These are phyloP conservation scores for Pichia sp. DNA, from an alignment of 1,139 yeast species.

Conservation along the genomic window DNA sequence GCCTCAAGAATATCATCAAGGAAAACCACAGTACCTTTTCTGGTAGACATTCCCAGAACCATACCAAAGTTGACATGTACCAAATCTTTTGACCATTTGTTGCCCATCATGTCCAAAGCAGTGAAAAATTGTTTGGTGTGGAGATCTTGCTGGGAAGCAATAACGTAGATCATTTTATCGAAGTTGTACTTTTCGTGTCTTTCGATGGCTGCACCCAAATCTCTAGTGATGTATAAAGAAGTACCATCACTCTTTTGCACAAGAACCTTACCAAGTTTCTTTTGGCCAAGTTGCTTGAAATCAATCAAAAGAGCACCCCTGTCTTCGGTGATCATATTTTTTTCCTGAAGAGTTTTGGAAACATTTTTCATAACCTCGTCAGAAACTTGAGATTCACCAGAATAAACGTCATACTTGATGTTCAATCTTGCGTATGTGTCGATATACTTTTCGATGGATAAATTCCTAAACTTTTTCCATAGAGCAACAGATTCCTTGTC, in stretches of 20 bases:
- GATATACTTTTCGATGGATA: conserved; percentile 81
- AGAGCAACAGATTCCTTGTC: conserved; percentile 72
- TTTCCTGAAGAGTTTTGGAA: conserved; percentile 56
- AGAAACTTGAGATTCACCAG: conserved; percentile 95
- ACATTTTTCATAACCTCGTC: conserved; percentile 69
- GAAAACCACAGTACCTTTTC: conserved; percentile 99
- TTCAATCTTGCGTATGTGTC: conserved; percentile 90
- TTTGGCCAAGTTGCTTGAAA: conserved; percentile 70
- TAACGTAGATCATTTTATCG: conserved; percentile 93
- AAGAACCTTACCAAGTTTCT: conserved; percentile 89
- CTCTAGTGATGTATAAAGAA: conserved; percentile 90
- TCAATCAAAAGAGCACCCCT: conserved; percentile 90
- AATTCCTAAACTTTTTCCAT: conserved; percentile 87
- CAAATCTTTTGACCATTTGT: conserved; percentile 74
- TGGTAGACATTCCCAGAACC: conserved; percentile 98
- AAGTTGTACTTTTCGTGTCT: conserved; percentile 82
- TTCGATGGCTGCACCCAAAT: conserved; percentile 93
- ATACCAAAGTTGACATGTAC: conserved; percentile 92
- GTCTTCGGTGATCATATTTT: conserved; percentile 76
- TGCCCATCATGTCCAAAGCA: conserved; percentile 87
- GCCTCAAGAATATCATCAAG: conserved; percentile 91
- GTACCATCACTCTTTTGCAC: conserved; percentile 97
- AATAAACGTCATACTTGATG: conserved; percentile 79
- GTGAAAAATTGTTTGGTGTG: conserved; percentile 94
- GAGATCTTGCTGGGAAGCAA: conserved; percentile 94